A percentile compares a stretch with the other conserved stretches of the same genome.
Conservation (phyloP, 2,329 filamentous ascomycete species). For the Akanthomyces lecanii region DNA sequence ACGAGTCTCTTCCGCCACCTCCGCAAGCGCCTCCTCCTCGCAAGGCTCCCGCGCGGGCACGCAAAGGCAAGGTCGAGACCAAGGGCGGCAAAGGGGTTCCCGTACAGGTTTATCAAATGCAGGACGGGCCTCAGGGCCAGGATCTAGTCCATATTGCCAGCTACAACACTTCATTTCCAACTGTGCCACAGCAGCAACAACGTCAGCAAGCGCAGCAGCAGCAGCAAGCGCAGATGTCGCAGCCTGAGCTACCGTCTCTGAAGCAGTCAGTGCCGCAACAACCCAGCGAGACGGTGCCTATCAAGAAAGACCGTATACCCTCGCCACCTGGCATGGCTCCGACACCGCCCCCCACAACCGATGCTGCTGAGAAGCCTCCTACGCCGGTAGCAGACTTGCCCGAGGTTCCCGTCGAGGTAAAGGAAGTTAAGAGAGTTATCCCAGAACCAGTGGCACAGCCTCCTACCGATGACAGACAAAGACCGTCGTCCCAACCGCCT, state of each 20-base stretch:
- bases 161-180: constrained; percentile 29
- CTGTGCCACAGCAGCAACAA: constrained; percentile 19
- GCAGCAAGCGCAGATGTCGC: constrained; percentile 18
- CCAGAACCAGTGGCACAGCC: constrained; percentile 1
- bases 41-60: not conserved
- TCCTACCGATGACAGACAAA: not conserved
- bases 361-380: constrained; percentile 31
- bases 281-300: constrained; percentile 18
- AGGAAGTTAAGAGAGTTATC: not conserved
- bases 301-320: constrained; percentile 22
- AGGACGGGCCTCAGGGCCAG: constrained; percentile 32
- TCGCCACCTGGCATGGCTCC: constrained; percentile 28
- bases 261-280: constrained; percentile 21
- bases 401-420: not conserved
- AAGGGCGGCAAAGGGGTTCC: constrained; percentile 35
- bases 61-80: constrained; percentile 23
- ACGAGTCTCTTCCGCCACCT: constrained; percentile 47
- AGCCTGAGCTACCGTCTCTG: constrained; percentile 24
- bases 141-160: constrained; percentile 35
- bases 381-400: constrained; percentile 23
- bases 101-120: constrained; percentile 42
- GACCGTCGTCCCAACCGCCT: constrained; percentile 14
- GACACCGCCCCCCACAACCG: constrained; percentile 39
- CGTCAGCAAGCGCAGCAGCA: constrained; percentile 11
- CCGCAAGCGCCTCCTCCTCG: constrained; percentile 24